Conservation (phyloP, 345 rosid genomes). For the Alliaria petiolata region DNA sequence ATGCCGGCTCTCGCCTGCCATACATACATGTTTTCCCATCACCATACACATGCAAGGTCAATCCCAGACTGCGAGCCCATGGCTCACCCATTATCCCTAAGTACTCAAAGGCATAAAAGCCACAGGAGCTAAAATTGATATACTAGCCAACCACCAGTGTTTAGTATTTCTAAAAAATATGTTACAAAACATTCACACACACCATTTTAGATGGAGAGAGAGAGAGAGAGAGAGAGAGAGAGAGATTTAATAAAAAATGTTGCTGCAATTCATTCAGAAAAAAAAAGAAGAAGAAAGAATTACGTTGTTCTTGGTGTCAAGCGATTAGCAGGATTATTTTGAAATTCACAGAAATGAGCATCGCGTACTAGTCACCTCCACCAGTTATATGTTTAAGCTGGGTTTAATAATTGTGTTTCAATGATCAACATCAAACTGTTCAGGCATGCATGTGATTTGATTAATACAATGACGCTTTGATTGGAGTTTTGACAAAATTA, state of each 20-base stretch:
- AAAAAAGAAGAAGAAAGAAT: too few species aligned
- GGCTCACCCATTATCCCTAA: not conserved
- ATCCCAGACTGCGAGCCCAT: not conserved
- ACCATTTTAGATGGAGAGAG: too few species aligned
- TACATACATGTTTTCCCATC: not conserved
- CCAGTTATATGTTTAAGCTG: not conserved
- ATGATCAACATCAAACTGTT: not conserved
- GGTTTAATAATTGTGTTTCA: not conserved
- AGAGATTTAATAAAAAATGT: too few species aligned
- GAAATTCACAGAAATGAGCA: too few species aligned
- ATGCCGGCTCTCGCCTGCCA: too few species aligned
- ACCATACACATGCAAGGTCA: not conserved
- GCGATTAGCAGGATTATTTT: too few species aligned
- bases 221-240: too few species aligned
- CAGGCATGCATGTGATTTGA: not conserved
- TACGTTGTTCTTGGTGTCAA: too few species aligned
- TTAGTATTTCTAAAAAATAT: too few species aligned
- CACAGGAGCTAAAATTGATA: not conserved
- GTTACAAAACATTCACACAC: not conserved
- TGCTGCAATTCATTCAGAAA: too few species aligned
- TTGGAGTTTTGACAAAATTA: slow-evolving; percentile 9
- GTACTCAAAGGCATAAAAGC: not conserved
- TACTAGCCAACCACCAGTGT: not conserved
- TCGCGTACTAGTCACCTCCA: not conserved
- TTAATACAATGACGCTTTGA: not conserved